These are phyloP conservation scores for Tuber magnatum DNA, from an alignment of 495 filamentous ascomycete species.

Conservation along the genomic window DNA sequence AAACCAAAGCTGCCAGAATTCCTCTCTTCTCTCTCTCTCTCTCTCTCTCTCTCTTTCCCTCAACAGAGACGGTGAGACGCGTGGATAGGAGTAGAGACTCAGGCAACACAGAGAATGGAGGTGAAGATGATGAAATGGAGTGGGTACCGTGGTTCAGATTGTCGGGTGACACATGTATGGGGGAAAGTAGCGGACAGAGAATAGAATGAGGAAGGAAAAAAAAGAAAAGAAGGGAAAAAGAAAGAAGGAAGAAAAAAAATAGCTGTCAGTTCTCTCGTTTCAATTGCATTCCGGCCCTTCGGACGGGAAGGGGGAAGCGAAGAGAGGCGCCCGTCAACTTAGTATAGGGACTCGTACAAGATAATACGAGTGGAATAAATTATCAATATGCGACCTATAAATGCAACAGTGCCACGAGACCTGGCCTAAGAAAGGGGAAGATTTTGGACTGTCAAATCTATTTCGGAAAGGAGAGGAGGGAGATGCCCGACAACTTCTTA, in stretches of 20 bases:
- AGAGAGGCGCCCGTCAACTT: slow-evolving; percentile 21
- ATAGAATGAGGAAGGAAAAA: neutral
- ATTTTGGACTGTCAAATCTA: neutral
- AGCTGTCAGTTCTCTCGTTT: slow-evolving; percentile 28
- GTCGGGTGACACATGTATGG: neutral
- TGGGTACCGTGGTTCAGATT: neutral
- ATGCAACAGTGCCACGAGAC: neutral
- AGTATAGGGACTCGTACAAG: neutral
- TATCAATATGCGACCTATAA: neutral
- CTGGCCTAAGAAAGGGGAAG: neutral
- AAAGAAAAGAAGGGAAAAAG: neutral
- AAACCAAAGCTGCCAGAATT: neutral
- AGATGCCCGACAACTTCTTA: neutral
- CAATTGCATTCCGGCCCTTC: slow-evolving; percentile 38
- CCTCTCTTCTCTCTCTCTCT: neutral
- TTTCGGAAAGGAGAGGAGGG: neutral
- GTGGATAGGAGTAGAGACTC: neutral
- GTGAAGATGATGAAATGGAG: neutral
- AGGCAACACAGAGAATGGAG: neutral
- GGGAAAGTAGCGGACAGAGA: neutral
- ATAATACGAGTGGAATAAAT: neutral
- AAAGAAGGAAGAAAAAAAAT: neutral
- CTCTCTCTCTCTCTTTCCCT: neutral
- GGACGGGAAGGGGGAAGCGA: slow-evolving; percentile 37
- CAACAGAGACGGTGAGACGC: neutral